Evolutionary conservation across 805 yeast genomes (phyloP), one percentile per base, ranked within the genome.

Genomic region (Tetrapisispora taiwanensis): DNA sequence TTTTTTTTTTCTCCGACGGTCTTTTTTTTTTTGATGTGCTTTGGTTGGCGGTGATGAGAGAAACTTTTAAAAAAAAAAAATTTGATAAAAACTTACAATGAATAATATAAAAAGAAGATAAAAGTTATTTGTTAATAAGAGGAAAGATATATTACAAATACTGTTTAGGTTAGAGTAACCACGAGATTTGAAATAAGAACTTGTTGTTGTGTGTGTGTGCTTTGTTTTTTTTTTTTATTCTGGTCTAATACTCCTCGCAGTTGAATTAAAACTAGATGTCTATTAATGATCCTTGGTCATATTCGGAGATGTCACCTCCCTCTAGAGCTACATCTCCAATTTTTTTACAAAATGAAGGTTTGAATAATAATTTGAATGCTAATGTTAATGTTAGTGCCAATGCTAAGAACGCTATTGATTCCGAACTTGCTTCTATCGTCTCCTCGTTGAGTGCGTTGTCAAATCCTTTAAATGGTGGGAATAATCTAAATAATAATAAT

Each of bases 401-500:
- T 22, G 26, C 26, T 24, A 28, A 35, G 24, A 48, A 52, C 41
- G 46, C 52, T 26, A 52, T 63, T 50, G 62, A 61, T 46, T 53
- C 61, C 17, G 66, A 63, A 44, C 46, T 62, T 36, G 63, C 62
- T 13, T 60, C 65, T 34, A 63, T 62, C 30, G 65, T 65, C 4
- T 59, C 67, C 7, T 63, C 68, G n/a, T 48, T 64, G 39, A 61
- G 65, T 42, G 65, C 64, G 14, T 51, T 58, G 28, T 61, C 67
- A 10, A 55, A 54, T 36, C 56, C 51, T 20, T 41, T 35, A 39
- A 30, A 30, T 30, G 32, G 20, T 19, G 41, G 34, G 8, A 15
- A 18, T 14, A 46, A 42, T 39, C 20, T 19, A 8, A 32, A 20
- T n/a, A 30, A 28, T 31, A 19, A 41, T 7, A 26, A 30, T 30